Percentiles rank a stretch among this genome's conserved stretches.
Evolutionary conservation across 1,139 yeast species (phyloP).

Genomic region (Diutina catenulata): DNA sequence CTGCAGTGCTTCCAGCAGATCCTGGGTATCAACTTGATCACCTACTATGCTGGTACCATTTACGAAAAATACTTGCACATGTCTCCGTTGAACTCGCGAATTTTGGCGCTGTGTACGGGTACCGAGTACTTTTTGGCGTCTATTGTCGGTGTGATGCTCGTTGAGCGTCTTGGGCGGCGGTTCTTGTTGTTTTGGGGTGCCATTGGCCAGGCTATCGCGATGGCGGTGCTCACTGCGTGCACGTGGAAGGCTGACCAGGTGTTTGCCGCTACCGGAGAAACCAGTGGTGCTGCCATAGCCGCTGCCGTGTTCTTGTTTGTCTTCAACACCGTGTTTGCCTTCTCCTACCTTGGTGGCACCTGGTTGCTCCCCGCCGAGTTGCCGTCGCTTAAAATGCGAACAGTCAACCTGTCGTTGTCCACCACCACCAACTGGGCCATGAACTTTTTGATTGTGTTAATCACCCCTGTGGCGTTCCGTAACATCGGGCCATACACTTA

Average conservation of each 20-base stretch:
- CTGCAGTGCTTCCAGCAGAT: conserved; percentile 35
- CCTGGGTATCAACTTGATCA: conserved; percentile 28
- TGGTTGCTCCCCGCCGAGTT: conserved; percentile 20
- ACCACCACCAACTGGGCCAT: conserved; percentile 28
- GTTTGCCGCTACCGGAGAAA: no score
- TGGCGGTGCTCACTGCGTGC: no score
- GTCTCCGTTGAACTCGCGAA: conserved; percentile 19
- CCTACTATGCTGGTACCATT: conserved; percentile 30
- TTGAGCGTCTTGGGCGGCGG: conserved; percentile 46
- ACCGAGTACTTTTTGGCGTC: conserved; percentile 33
- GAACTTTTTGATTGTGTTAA: conserved; percentile 25
- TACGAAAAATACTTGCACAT: conserved; percentile 32
- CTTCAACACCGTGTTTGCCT: conserved; percentile 23
- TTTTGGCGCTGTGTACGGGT: conserved; percentile 27
- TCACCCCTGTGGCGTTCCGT: conserved; percentile 23
- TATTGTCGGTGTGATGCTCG: conserved; percentile 29
- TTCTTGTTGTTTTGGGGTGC: conserved; percentile 41
- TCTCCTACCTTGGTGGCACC: conserved; percentile 17
- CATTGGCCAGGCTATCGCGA: conserved; percentile 23
- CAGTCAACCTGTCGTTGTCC: conserved; percentile 23
- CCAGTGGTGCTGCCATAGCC: no score
- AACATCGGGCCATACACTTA: conserved; percentile 23
- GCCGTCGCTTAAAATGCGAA: conserved; percentile 22
- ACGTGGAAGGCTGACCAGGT: no score
- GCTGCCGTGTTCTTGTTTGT: conserved; percentile 28